These are phyloP conservation scores for Podochytrium sp. DNA, from an alignment of 192 early-diverging fungal species.

Conservation along the genomic window DNA sequence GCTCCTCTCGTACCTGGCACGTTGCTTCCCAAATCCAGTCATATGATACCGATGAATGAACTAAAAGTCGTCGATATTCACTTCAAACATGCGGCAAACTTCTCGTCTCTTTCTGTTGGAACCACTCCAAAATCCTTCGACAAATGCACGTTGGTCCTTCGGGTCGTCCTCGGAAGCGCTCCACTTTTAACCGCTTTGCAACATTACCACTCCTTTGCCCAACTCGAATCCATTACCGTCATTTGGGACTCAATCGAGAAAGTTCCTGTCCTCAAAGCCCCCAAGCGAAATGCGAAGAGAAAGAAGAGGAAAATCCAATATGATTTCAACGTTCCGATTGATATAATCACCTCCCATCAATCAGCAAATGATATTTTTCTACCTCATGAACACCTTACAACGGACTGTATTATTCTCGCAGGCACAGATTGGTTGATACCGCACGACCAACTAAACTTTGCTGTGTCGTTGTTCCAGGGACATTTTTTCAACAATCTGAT, in stretches of 20 bases:
- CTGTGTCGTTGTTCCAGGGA: constrained; percentile 34
- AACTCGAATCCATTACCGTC: constrained; percentile 31
- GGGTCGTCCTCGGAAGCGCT: neutral
- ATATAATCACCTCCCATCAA: neutral
- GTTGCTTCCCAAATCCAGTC: neutral
- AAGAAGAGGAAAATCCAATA: constrained; percentile 1
- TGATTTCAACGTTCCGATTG: constrained; percentile 32
- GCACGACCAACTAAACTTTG: constrained; percentile 33
- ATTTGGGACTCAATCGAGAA: constrained; percentile 32
- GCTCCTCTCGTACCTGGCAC: constrained; percentile 2
- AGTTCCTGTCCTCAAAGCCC: constrained; percentile 27
- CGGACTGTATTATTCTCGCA: constrained; percentile 37
- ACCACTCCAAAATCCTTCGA: constrained; percentile 32
- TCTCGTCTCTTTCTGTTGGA: neutral
- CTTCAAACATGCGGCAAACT: neutral
- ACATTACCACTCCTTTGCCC: constrained; percentile 29
- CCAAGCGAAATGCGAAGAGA: neutral
- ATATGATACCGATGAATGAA: constrained; percentile 18
- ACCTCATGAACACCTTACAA: neutral
- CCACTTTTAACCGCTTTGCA: neutral
- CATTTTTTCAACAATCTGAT: constrained; percentile 35
- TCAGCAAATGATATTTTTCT: constrained; percentile 30
- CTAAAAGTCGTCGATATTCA: constrained; percentile 8
- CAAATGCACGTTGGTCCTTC: constrained; percentile 36
- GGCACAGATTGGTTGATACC: constrained; percentile 29